phyloP scores from a whole-genome alignment of 164 flowering plant species.

The Tetracentron sinense region DNA sequence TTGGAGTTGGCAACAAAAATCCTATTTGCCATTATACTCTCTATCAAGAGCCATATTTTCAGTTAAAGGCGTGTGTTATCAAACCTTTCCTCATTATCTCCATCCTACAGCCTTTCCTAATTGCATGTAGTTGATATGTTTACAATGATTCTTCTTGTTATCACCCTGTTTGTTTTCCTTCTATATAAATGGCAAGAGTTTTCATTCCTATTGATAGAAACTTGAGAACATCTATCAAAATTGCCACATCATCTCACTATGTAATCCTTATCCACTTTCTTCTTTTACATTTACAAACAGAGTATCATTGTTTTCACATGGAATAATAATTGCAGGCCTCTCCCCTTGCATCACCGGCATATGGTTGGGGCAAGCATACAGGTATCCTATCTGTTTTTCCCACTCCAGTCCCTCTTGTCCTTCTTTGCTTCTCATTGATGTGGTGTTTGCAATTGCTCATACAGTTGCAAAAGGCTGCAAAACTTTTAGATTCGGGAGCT shows the following conservation, averaged over 20 bases:
- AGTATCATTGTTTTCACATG: background rate
- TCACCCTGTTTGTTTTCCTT: too few relatives aligned
- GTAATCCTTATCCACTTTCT: background rate
- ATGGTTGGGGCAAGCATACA: constrained; percentile 84
- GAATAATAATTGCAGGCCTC: constrained; percentile 56
- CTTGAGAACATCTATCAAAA: too few relatives aligned
- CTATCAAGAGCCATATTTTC: too few relatives aligned
- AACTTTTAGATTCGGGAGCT: constrained; percentile 88
- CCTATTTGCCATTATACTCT: too few relatives aligned
- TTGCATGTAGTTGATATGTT: too few relatives aligned
- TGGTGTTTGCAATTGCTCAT: constrained; percentile 9
- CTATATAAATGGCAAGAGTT: too few relatives aligned
- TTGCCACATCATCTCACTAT: background rate
- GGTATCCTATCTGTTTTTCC: constrained; percentile 35
- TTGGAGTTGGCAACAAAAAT: too few relatives aligned
- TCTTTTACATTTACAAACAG: background rate
- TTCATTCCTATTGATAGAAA: too few relatives aligned
- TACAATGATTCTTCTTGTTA: too few relatives aligned
- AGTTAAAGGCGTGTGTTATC: too few relatives aligned
- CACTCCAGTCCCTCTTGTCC: background rate
- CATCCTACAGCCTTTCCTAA: too few relatives aligned
- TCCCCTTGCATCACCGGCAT: constrained; percentile 94
- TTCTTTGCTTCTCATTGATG: constrained; percentile 1
- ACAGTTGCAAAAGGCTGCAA: constrained; percentile 94
- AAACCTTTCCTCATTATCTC: too few relatives aligned